Conservation (phyloP, 148 eudicot species). For the Silene conica region DNA sequence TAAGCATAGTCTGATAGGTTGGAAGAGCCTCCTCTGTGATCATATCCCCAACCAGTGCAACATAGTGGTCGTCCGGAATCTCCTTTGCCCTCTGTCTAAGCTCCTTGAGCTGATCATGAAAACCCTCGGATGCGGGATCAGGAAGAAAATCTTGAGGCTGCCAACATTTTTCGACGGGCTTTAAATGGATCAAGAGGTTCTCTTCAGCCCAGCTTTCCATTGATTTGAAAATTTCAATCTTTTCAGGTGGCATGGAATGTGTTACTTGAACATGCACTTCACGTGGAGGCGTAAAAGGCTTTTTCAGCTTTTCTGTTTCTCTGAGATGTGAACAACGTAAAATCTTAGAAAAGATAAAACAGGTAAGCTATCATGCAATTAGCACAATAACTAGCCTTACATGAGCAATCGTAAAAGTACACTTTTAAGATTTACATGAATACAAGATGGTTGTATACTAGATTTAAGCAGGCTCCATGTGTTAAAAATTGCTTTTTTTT, state of each 20-base stretch:
- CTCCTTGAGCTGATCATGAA: slow-evolving; percentile 46
- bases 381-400: background rate
- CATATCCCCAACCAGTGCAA: slow-evolving; percentile 69
- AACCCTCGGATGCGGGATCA: slow-evolving; percentile 54
- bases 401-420: slow-evolving; percentile 4
- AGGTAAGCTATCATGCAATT: slow-evolving; percentile 1
- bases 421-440: background rate
- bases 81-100: slow-evolving; percentile 48
- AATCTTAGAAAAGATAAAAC: slow-evolving; percentile 3
- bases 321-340: slow-evolving; percentile 16
- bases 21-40: slow-evolving; percentile 77
- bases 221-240: slow-evolving; percentile 60
- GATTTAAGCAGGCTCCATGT: no score
- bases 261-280: slow-evolving; percentile 50
- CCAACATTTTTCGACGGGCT: slow-evolving; percentile 67
- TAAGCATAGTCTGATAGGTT: slow-evolving; percentile 64
- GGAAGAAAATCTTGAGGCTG: slow-evolving; percentile 69
- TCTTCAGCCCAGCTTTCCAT: slow-evolving; percentile 56
- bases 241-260: slow-evolving; percentile 65
- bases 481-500: no score
- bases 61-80: slow-evolving; percentile 57
- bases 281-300: slow-evolving; percentile 45
- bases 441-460: no score
- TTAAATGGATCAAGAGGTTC: slow-evolving; percentile 43
- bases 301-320: slow-evolving; percentile 33